phyloP scores from a whole-genome alignment of 1,139 yeast species.

The Saccharomyces hybrid region DNA sequence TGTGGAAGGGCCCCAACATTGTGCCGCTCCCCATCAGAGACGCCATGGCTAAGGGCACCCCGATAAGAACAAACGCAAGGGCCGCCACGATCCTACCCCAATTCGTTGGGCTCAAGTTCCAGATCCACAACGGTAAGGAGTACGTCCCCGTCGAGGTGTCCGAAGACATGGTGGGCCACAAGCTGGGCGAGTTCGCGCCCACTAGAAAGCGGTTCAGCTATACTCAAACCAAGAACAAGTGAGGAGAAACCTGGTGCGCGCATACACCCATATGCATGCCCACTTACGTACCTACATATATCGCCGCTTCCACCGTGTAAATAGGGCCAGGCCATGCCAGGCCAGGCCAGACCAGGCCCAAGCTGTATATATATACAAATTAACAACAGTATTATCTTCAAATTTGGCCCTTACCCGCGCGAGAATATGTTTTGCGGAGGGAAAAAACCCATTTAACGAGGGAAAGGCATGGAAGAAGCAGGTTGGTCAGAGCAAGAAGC shows the following conservation, averaged over 20 bases:
- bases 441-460: not conserved
- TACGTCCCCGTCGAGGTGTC: constrained; percentile 81
- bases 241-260: constrained; percentile 1
- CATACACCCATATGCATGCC: too few relatives aligned
- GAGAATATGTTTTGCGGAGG: not conserved
- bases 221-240: constrained; percentile 48
- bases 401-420: not conserved
- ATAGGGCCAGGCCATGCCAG: not conserved
- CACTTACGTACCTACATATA: too few relatives aligned
- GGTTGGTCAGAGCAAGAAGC: not conserved
- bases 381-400: not conserved
- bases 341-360: not conserved
- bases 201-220: constrained; percentile 83
- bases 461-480: not conserved
- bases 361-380: not conserved
- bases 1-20: constrained; percentile 68
- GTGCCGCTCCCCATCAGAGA: constrained; percentile 88
- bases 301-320: not conserved
- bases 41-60: constrained; percentile 72
- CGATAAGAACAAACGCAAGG: constrained; percentile 91
- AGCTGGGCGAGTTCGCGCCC: constrained; percentile 91
- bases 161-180: constrained; percentile 95
- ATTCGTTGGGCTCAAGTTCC: constrained; percentile 88
- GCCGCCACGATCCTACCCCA: constrained; percentile 91
- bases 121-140: constrained; percentile 92